Evolutionary conservation across 2,329 filamentous ascomycete species (phyloP).

Genomic region (Dendryphion nanum): DNA sequence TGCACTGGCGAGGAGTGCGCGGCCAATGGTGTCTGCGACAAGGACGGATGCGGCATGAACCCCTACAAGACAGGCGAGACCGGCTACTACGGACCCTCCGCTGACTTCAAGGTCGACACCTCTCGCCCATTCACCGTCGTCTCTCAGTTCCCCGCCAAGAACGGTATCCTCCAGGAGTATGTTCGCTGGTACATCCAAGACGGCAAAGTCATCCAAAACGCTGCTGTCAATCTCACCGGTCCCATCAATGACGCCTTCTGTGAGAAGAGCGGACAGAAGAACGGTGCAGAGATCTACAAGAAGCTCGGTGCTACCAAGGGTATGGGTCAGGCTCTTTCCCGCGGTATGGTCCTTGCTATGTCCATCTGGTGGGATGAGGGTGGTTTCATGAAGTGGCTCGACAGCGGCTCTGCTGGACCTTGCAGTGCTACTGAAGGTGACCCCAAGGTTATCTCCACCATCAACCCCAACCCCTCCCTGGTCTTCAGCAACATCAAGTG

Average conservation of each 20-base stretch:
- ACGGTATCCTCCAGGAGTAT: constrained; percentile 59
- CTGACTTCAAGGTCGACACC: constrained; percentile 54
- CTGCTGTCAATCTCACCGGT: constrained; percentile 33
- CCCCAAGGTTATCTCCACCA: constrained; percentile 48
- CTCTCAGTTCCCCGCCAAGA: constrained; percentile 63
- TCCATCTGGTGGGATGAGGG: constrained; percentile 57
- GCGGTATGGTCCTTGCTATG: constrained; percentile 56
- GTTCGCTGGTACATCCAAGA: constrained; percentile 66
- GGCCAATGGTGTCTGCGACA: constrained; percentile 33
- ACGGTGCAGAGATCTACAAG: constrained; percentile 27
- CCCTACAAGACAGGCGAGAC: constrained; percentile 26
- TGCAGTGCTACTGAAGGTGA: constrained; percentile 55
- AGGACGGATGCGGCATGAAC: constrained; percentile 36
- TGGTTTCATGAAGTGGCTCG: constrained; percentile 59
- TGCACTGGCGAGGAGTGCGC: constrained; percentile 43
- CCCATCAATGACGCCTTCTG: constrained; percentile 32
- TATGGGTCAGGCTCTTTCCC: constrained; percentile 48
- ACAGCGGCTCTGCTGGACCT: constrained; percentile 52
- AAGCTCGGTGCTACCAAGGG: constrained; percentile 43
- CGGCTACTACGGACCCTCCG: constrained; percentile 23
- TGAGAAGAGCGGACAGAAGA: constrained; percentile 19
- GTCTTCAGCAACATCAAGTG: constrained; percentile 58
- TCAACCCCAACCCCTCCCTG: constrained; percentile 51
- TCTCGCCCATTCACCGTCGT: constrained; percentile 62
- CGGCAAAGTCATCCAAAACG: constrained; percentile 59